Evolutionary conservation across 371 early-diverging fungal species (phyloP).

Genomic region (Enteropsectra breve): DNA sequence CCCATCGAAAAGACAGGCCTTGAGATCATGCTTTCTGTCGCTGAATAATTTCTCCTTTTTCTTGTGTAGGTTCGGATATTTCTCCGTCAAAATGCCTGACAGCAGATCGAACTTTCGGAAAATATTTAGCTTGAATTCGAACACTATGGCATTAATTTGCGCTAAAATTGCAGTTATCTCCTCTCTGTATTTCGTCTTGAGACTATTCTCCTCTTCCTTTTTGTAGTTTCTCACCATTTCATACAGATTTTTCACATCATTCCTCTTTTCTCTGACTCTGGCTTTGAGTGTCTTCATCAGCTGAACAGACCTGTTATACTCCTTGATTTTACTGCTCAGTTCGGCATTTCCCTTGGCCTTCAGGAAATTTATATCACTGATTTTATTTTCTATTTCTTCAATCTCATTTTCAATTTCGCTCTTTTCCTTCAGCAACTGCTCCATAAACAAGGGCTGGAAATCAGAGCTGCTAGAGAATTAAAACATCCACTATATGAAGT

Average conservation of each 20-base stretch:
- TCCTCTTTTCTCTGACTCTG: neutral
- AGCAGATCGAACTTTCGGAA: conserved; percentile 27
- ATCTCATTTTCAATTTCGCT: conserved; percentile 16
- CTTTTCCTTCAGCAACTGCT: conserved; percentile 5
- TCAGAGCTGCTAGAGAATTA: too few species aligned
- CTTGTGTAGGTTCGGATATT: conserved; percentile 39
- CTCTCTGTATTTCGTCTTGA: conserved; percentile 1
- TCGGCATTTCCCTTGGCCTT: neutral
- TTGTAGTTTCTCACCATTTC: conserved; percentile 8
- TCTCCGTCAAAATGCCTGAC: conserved; percentile 1
- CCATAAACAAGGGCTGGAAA: too few species aligned
- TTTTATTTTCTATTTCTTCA: neutral
- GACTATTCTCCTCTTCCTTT: neutral
- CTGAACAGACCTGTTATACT: neutral
- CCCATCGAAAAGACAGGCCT: conserved; percentile 15
- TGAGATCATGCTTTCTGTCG: conserved; percentile 31
- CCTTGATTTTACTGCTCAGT: neutral
- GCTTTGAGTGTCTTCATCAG: neutral
- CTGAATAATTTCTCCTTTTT: conserved; percentile 20
- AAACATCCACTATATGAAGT: too few species aligned
- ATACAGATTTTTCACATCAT: neutral
- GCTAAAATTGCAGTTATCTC: neutral
- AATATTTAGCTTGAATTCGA: conserved; percentile 11
- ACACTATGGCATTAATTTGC: conserved; percentile 13
- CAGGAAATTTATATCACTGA: neutral